Conservation (phyloP, 352 stramenopile species). For the Peronospora destructor region DNA sequence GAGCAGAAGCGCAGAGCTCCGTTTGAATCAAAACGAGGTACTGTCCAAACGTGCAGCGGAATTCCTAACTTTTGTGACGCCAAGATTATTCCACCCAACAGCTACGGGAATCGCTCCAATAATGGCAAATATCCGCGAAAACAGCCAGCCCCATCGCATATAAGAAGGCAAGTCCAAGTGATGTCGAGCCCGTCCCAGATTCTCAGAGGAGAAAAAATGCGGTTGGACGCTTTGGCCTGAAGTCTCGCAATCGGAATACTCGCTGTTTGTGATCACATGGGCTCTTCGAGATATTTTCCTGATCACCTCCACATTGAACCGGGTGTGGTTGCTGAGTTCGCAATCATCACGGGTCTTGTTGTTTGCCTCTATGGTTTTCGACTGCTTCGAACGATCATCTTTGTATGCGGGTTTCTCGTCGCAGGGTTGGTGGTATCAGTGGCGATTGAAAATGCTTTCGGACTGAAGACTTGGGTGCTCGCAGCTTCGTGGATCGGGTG, state of each 20-base stretch:
- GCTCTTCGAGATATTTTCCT: constrained; percentile 18
- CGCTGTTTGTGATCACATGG: constrained; percentile 1
- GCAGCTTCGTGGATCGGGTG: constrained; percentile 50
- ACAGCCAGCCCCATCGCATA: constrained; percentile 6
- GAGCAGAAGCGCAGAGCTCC: no score
- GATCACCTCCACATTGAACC: constrained; percentile 35
- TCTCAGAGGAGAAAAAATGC: not conserved
- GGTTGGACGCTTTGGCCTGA: not conserved
- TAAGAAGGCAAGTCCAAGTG: not conserved
- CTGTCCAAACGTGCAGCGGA: no score
- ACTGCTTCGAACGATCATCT: constrained; percentile 37
- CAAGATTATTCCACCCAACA: no score
- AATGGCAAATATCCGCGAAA: constrained; percentile 8
- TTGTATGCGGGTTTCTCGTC: constrained; percentile 50
- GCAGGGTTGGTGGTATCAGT: constrained; percentile 37
- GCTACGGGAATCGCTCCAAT: no score
- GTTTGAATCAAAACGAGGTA: no score
- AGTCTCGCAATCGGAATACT: not conserved
- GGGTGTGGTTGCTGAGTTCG: constrained; percentile 39
- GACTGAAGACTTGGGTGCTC: constrained; percentile 35
- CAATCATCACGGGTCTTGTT: constrained; percentile 37
- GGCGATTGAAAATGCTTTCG: constrained; percentile 38
- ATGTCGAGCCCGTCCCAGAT: constrained; percentile 2
- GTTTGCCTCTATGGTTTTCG: constrained; percentile 50
- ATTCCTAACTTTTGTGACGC: no score